A percentile compares a stretch with the other conserved stretches of the same genome.
phyloP scores from a whole-genome alignment of 441 rosid genomes.

The Pelargonium australe region DNA sequence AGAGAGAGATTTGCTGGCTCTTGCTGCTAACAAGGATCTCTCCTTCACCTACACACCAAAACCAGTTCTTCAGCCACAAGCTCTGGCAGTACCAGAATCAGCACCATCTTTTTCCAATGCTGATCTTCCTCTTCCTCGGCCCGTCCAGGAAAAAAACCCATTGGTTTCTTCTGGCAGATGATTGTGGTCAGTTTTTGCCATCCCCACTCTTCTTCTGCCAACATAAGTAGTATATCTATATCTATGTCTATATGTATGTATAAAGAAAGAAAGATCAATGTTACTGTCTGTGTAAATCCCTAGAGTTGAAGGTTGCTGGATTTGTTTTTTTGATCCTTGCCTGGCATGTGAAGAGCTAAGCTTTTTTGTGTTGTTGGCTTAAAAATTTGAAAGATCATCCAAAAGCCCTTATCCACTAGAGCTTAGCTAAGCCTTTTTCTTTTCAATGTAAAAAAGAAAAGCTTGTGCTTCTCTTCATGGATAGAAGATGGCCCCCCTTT shows the following conservation, averaged over 20 bases:
- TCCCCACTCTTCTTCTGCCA: not conserved
- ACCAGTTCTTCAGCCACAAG: slow-evolving; percentile 25
- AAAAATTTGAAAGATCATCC: not conserved
- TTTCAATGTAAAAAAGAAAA: slow-evolving; percentile 13
- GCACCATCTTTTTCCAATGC: slow-evolving; percentile 22
- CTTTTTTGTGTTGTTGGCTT: slow-evolving; percentile 10
- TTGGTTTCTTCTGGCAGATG: slow-evolving; percentile 56
- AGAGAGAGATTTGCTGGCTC: slow-evolving; percentile 80
- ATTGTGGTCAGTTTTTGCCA: slow-evolving; percentile 19
- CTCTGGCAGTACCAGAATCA: slow-evolving; percentile 20
- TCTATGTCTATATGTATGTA: too few species aligned
- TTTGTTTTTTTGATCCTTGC: slow-evolving; percentile 39
- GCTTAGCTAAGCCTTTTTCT: not conserved
- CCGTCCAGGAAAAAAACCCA: slow-evolving; percentile 32
- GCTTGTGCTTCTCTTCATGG: not conserved
- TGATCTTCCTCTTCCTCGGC: slow-evolving; percentile 27
- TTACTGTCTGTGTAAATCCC: slow-evolving; percentile 9
- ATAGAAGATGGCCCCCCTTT: slow-evolving; percentile 1
- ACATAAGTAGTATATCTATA: too few species aligned
- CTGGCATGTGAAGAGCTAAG: slow-evolving; percentile 22
- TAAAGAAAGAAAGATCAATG: too few species aligned
- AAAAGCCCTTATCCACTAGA: too few species aligned
- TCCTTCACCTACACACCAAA: slow-evolving; percentile 57
- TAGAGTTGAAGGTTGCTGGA: slow-evolving; percentile 34
- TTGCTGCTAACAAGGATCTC: slow-evolving; percentile 73